Percentiles rank a stretch among this genome's conserved stretches.
phyloP scores from a whole-genome alignment of 768 basidiomycete genomes.

The Cyathus striatus region DNA sequence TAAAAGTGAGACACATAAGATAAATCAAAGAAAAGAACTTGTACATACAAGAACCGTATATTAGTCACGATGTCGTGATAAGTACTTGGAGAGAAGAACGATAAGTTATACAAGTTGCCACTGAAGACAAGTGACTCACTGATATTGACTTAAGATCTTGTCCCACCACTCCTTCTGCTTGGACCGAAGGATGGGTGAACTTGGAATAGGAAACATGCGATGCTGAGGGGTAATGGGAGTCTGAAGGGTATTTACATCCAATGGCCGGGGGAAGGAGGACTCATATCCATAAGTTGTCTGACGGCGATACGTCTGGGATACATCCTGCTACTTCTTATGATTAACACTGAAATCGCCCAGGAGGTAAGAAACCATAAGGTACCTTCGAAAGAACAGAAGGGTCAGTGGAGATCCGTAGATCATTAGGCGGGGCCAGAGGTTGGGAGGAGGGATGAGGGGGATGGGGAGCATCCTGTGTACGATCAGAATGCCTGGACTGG shows the following conservation, averaged over 20 bases:
- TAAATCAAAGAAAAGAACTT: neutral
- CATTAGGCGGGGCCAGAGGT: conserved; percentile 13
- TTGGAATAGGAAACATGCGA: conserved; percentile 27
- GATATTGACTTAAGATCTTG: conserved; percentile 27
- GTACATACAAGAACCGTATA: conserved; percentile 22
- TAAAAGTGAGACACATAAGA: neutral
- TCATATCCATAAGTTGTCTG: conserved; percentile 28
- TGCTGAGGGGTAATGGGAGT: conserved; percentile 21
- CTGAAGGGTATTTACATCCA: conserved; percentile 30
- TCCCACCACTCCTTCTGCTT: conserved; percentile 41
- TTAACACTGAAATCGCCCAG: conserved; percentile 1
- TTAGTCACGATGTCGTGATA: conserved; percentile 17
- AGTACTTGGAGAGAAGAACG: neutral
- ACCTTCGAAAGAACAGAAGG: conserved; percentile 20
- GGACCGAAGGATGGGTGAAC: conserved; percentile 24
- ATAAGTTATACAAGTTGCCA: neutral
- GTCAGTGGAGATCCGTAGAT: conserved; percentile 23
- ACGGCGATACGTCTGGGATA: conserved; percentile 24
- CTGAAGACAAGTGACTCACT: conserved; percentile 30
- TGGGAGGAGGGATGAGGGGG: conserved; percentile 4
- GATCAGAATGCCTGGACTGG: conserved; percentile 18
- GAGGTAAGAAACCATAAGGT: conserved; percentile 7
- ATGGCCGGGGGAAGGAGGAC: conserved; percentile 30
- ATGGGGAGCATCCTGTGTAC: conserved; percentile 7
- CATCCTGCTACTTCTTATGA: conserved; percentile 16